Evolutionary conservation across 352 stramenopile species (phyloP), one percentile per base, ranked within the genome.

Genomic region (Globisporangium camurandrum): DNA sequence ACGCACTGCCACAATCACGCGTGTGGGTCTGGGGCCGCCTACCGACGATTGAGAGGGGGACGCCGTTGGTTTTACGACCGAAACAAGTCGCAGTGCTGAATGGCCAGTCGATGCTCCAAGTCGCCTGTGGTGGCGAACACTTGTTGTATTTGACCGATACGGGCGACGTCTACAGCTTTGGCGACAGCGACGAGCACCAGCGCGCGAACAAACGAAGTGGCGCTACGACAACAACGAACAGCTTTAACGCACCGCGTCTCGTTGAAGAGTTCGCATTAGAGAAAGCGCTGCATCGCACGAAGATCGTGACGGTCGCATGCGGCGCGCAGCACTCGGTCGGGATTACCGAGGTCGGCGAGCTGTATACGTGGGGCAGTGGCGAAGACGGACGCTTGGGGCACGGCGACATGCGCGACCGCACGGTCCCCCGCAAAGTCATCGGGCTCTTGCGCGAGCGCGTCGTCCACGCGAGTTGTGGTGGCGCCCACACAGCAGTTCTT

Each of bases 361-460:
- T 93, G 16, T 93, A 88, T 56, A 88, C 81, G 1, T 93, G 81
- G 81, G 81, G 81, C 2, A 90, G 81, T 47, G 81, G 81, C 5
- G 81, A 93, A 63, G 81, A 93, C 54, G 81, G 81, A 10, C 65
- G 81, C 1, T 56, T 93, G 2, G 81, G 81, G 4, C 81, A 93
- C 48, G 81, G 81, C 7, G 81, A 93, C 42, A 88, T 90, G 71
- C 74, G 81, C 7, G 81, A 93, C 46, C 76, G 81, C 17, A 57
- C 62, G 16, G 68, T 88, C 14, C 78, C 81, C 7, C 74, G 81
- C 9, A 93, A 93, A 51, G 75, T 93, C 2, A 88, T 93, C 78
- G 79, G 70, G 51, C 57, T 93, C 39, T 52, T 93, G 12, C 64
- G 67, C 1, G 62, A 90, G 48, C 69, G 68, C 24, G 66, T 93